Conservation (phyloP, 768 basidiomycete genomes). For the Pisolithus tinctorius region DNA sequence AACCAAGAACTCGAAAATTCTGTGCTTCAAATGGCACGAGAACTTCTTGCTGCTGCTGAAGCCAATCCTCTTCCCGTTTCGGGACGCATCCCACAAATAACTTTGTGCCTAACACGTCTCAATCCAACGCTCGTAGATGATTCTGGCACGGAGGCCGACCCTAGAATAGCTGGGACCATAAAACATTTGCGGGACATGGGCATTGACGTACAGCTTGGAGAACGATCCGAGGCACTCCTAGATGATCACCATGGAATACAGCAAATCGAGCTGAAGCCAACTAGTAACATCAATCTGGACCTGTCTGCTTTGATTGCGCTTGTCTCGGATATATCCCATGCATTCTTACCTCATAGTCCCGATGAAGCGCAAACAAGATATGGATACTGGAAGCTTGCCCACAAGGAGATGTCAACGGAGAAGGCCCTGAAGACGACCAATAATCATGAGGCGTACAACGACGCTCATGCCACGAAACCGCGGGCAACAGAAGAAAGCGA, state of each 20-base stretch:
- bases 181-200: constrained; percentile 52
- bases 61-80: constrained; percentile 41
- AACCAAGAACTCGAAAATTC: constrained; percentile 62
- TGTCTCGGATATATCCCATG: constrained; percentile 76
- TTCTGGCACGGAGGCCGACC: constrained; percentile 30
- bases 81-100: constrained; percentile 37
- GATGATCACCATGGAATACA: background rate
- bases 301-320: constrained; percentile 81
- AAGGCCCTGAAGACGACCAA: background rate
- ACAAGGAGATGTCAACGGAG: constrained; percentile 49
- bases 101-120: constrained; percentile 66
- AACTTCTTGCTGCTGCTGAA: constrained; percentile 58
- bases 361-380: constrained; percentile 62
- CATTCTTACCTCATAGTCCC: constrained; percentile 48
- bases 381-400: constrained; percentile 48
- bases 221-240: constrained; percentile 27
- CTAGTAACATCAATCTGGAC: constrained; percentile 67
- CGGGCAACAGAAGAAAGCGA: constrained; percentile 19
- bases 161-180: constrained; percentile 58
- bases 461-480: constrained; percentile 18
- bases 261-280: constrained; percentile 35
- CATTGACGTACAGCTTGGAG: constrained; percentile 61
- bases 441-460: constrained; percentile 2
- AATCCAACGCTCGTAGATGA: constrained; percentile 33
- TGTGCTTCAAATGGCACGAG: constrained; percentile 61